Evolutionary conservation across 1,139 yeast genomes (phyloP), one percentile per base, ranked within the genome.

Genomic region (Zygoascus meyerae): DNA sequence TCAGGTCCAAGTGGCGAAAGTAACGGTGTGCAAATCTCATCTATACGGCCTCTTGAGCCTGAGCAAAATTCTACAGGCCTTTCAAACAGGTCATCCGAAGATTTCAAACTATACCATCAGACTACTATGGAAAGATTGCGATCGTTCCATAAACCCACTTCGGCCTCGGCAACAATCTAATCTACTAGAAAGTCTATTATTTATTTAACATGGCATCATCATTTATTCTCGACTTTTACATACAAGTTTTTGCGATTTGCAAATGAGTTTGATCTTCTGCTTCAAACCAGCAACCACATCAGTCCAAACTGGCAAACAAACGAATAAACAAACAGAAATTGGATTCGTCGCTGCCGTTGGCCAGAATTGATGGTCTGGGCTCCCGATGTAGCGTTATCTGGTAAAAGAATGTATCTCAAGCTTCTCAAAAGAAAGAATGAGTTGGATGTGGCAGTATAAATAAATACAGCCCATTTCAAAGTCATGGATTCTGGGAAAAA

Each of bases 291-390:
- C 44, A 78, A 59, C 81, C 81, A 78, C 75, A 79, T 74, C 44
- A 77, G 62, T 8, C 71, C 55, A 47, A 85, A 77, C 69, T 92
- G 98, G 59, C 89, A 73, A 28, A 86, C 74, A 59, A 89, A 89
- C 9, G 95, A 81, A 67, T 92, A 92, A 40, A 85, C 73, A 62
- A 92, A 89, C 58, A 92, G 71, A 64, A 87, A 90, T 62, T 87
- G 92, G 54, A 87, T 83, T 54, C 97, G 79, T 46, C 87, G 79
- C 64, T 87, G 83, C 56, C 94, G 76, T 57, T 86, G 87, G 42
- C 79, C 78, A 44, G 80, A 77, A 48, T 54, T 62, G 40, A 66
- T 61, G 3, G 70, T 65, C 32, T 54, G 57, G 8, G 59, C 49
- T 11, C 55, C 51, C 3, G 54, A 45, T 2, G 61, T 46, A 33